These are phyloP conservation scores for Karstenula rhodostoma DNA, from an alignment of 2,329 filamentous ascomycete species.

Conservation along the genomic window DNA sequence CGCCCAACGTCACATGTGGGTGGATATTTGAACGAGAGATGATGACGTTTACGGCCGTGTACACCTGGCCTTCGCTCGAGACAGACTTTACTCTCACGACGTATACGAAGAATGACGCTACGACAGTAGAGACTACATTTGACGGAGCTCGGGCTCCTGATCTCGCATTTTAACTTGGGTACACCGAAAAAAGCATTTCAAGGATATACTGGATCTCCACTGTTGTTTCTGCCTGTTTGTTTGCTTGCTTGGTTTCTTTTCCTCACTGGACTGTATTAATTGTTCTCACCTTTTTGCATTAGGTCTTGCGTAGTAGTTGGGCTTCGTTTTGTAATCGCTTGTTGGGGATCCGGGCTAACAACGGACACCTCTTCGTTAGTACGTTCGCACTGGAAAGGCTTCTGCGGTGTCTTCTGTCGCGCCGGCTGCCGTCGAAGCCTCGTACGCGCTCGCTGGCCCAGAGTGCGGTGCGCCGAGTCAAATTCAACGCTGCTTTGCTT, in stretches of 20 bases:
- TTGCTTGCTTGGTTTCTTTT: background rate
- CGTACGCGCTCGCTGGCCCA: background rate
- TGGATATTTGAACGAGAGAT: constrained; percentile 40
- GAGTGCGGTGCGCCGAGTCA: background rate
- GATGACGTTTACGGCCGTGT: constrained; percentile 47
- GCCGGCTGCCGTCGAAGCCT: background rate
- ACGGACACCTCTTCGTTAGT: background rate
- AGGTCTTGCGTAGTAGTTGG: constrained; percentile 14
- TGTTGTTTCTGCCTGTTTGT: constrained; percentile 21
- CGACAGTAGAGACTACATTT: constrained; percentile 51
- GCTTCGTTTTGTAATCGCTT: constrained; percentile 8
- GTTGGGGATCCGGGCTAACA: background rate
- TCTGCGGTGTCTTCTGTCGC: background rate
- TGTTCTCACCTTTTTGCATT: constrained; percentile 17
- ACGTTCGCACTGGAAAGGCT: background rate
- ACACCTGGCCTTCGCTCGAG: constrained; percentile 37
- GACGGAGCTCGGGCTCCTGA: constrained; percentile 42
- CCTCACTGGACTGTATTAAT: constrained; percentile 24
- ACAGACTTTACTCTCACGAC: constrained; percentile 48
- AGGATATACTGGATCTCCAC: constrained; percentile 40
- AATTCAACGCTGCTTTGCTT: constrained; percentile 3
- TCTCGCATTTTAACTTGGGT: constrained; percentile 43
- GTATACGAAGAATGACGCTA: constrained; percentile 53
- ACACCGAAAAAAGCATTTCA: constrained; percentile 44
- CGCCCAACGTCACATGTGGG: constrained; percentile 28